Evolutionary conservation across 2,329 filamentous ascomycete species (phyloP), one percentile per base, ranked within the genome.

Genomic region (Aphanoascus verrucosus): DNA sequence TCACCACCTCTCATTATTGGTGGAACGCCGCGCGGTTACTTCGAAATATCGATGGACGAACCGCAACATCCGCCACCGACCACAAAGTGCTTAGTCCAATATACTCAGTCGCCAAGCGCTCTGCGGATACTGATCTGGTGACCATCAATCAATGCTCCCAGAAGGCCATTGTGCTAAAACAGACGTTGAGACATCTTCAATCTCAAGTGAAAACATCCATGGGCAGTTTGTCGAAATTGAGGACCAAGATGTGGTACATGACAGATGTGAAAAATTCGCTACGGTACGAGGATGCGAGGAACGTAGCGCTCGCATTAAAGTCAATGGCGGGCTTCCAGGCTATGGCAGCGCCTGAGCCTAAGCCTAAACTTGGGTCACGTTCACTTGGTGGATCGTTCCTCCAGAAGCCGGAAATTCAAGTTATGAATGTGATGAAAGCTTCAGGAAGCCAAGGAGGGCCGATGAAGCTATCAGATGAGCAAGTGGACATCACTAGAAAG

Each of bases 241-340:
- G 93, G 41, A 87, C 95, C 67, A 97, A 97, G 75, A 95, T 97
- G 87, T 98, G 93, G 93, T 98, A 94, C 66, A 86, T 93, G 56
- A 91, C 87, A 1, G 89, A 96, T 67, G 90, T 97, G 28, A 85
- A 88, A 57, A 90, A 91, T 62, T 96, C 93, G 3, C 86, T 83
- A 47, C 82, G 83, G 8, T 97, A 96, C 63, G 87, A 93, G 56
- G 85, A 94, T 60, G 88, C 88, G 38, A 84, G 84, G 55, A 88
- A 91, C 59, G 84, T 97, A 45, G 87, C 89, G 5, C 79, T 86
- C 56, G 93, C 91, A 3, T 74, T 98, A 48, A 94, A 93, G 68
- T 88, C 86, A 6, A 97, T 98, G 93, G 84, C 57, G 74, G 81
- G 69, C 76, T 81, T 57, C 76, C 59, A 67, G 65, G 44, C 58